Evolutionary conservation across 352 stramenopile genomes (phyloP).

Genomic region (Labyrinthula sp.): DNA sequence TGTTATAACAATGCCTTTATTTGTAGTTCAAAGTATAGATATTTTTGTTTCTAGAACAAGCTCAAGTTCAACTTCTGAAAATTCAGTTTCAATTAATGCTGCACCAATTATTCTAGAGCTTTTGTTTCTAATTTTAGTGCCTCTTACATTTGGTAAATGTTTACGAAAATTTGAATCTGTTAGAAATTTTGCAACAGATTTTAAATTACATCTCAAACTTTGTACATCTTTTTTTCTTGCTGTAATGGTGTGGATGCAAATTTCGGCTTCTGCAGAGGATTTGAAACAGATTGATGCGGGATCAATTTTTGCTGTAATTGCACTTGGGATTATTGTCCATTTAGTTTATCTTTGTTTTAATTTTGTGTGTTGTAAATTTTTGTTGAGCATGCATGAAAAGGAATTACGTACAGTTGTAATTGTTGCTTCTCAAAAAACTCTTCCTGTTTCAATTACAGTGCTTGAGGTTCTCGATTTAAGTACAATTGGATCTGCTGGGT

Average conservation of each 20-base stretch:
- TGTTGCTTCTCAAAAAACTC: slow-evolving; percentile 30
- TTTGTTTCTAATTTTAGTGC: slow-evolving; percentile 29
- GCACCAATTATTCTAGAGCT: slow-evolving; percentile 31
- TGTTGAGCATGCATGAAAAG: slow-evolving; percentile 1
- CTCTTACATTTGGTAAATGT: slow-evolving; percentile 26
- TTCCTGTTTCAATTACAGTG: slow-evolving; percentile 28
- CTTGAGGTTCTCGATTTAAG: background rate
- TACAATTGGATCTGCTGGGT: slow-evolving; percentile 5
- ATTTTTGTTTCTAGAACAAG: background rate
- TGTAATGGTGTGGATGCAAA: slow-evolving; percentile 32
- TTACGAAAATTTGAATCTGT: background rate
- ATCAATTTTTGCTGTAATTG: slow-evolving; percentile 13
- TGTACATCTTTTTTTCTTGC: slow-evolving; percentile 28
- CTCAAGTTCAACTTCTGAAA: background rate
- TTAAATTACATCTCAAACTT: slow-evolving; percentile 23
- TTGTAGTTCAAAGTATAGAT: slow-evolving; percentile 24
- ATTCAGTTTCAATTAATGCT: slow-evolving; percentile 9
- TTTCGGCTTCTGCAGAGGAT: slow-evolving; percentile 15
- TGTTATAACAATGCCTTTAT: slow-evolving; percentile 38
- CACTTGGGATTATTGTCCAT: slow-evolving; percentile 16
- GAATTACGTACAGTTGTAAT: slow-evolving; percentile 22
- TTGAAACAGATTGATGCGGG: slow-evolving; percentile 10
- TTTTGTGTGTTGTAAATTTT: background rate
- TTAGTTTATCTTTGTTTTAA: slow-evolving; percentile 27
- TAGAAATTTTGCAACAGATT: background rate